These are phyloP conservation scores for Tuber melanosporum DNA, from an alignment of 495 filamentous ascomycete genomes.

Conservation along the genomic window DNA sequence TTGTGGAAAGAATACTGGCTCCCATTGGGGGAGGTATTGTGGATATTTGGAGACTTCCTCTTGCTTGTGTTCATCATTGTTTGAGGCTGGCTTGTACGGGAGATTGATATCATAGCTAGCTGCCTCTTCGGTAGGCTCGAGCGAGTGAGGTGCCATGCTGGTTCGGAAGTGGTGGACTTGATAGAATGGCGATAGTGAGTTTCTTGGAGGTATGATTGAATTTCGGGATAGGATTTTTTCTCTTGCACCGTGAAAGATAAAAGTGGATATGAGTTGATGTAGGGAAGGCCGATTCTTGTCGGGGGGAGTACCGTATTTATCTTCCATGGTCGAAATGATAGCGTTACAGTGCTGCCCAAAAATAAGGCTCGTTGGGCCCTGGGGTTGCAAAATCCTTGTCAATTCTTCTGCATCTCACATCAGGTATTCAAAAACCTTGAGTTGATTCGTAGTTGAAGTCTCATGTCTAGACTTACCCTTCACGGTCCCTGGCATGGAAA, in stretches of 20 bases:
- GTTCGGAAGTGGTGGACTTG: not conserved
- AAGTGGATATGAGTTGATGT: conserved; percentile 9
- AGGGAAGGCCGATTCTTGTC: conserved; percentile 4
- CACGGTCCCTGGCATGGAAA: conserved; percentile 19
- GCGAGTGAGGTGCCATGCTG: conserved; percentile 40
- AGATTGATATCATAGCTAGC: conserved; percentile 56
- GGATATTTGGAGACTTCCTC: conserved; percentile 41
- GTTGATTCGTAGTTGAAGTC: not conserved
- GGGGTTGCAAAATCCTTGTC: conserved; percentile 1
- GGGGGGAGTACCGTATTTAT: conserved; percentile 7
- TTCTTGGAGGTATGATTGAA: not conserved
- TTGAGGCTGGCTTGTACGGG: conserved; percentile 48
- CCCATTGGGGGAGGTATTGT: conserved; percentile 44
- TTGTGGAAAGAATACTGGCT: conserved; percentile 39
- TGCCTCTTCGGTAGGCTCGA: conserved; percentile 43
- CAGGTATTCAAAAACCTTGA: not conserved
- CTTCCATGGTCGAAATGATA: not conserved
- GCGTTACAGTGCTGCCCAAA: not conserved
- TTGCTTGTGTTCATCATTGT: conserved; percentile 44
- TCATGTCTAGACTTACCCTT: conserved; percentile 23
- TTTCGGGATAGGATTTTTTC: not conserved
- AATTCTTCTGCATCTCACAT: not conserved
- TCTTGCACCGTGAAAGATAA: not conserved
- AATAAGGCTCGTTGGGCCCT: not conserved
- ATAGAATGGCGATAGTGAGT: not conserved